A percentile compares a stretch with the other conserved stretches of the same genome.
phyloP scores from a whole-genome alignment of 805 yeast genomes.

The Pichia deserticola region DNA sequence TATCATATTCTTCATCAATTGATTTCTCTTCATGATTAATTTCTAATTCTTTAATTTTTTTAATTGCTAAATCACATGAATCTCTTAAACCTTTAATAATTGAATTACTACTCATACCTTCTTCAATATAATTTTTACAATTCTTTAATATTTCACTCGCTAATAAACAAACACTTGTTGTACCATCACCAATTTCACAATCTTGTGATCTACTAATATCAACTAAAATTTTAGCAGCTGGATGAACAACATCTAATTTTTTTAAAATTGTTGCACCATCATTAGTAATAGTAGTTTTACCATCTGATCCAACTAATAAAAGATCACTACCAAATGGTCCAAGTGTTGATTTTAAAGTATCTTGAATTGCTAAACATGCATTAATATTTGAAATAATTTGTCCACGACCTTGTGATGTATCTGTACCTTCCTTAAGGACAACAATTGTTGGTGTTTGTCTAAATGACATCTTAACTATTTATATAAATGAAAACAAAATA shows the following conservation, averaged over 20 bases:
- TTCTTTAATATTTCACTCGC: constrained; percentile 95
- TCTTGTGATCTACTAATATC: constrained; percentile 95
- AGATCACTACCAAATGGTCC: constrained; percentile 98
- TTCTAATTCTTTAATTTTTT: constrained; percentile 64
- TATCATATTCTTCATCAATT: constrained; percentile 53
- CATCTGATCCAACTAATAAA: constrained; percentile 68
- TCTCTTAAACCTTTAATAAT: constrained; percentile 81
- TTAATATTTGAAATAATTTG: constrained; percentile 92
- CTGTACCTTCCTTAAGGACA: constrained; percentile 96
- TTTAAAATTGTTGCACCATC: constrained; percentile 97
- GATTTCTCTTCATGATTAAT: constrained; percentile 50
- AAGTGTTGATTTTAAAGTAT: constrained; percentile 85
- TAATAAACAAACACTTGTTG: constrained; percentile 88
- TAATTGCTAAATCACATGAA: constrained; percentile 73
- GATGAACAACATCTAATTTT: constrained; percentile 91
- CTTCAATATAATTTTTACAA: constrained; percentile 85
- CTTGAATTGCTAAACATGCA: constrained; percentile 96
- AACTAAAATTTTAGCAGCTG: constrained; percentile 94
- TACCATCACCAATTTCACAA: constrained; percentile 98
- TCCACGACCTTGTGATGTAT: constrained; percentile 92
- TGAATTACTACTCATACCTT: constrained; percentile 87
- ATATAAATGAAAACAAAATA: no score
- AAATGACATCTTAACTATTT: constrained; percentile 53
- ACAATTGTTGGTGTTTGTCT: constrained; percentile 98
- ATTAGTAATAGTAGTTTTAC: constrained; percentile 90